Percentiles rank a stretch among this genome's conserved stretches.
Conservation (phyloP, 257 asterid genomes). For the Jacaranda copaia region DNA sequence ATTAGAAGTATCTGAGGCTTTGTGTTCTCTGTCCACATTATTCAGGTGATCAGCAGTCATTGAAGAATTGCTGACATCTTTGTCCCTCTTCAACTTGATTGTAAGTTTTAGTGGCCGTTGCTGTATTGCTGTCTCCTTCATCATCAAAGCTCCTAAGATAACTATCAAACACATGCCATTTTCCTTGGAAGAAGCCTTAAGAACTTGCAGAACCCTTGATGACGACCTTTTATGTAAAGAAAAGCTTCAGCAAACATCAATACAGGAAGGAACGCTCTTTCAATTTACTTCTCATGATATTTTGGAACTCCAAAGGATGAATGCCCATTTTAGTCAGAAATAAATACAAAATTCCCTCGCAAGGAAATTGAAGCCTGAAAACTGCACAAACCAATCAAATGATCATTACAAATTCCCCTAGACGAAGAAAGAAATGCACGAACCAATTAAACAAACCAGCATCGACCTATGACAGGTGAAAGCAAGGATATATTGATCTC, state of each 20-base stretch:
- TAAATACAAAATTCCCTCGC: not conserved
- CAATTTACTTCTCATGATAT: not conserved
- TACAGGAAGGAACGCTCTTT: not conserved
- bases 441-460: not conserved
- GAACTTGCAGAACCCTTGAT: conserved; percentile 17
- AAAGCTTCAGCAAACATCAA: conserved; percentile 2
- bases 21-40: conserved; percentile 41
- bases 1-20: conserved; percentile 38
- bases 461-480: not conserved
- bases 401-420: not conserved
- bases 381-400: not conserved
- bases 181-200: not conserved
- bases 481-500: no score
- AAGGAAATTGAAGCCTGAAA: not conserved
- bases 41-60: conserved; percentile 38
- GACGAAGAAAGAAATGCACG: no score
- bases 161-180: conserved; percentile 25
- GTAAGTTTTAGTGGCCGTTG: conserved; percentile 47
- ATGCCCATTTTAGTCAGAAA: not conserved
- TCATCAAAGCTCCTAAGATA: conserved; percentile 28
- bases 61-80: conserved; percentile 36
- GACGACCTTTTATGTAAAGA: not conserved
- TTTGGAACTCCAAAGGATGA: not conserved
- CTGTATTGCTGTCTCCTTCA: conserved; percentile 45
- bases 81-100: conserved; percentile 47